Base-by-base conservation (phyloP, 2,329 filamentous ascomycete species). In the Apiospora koreana region DNA sequence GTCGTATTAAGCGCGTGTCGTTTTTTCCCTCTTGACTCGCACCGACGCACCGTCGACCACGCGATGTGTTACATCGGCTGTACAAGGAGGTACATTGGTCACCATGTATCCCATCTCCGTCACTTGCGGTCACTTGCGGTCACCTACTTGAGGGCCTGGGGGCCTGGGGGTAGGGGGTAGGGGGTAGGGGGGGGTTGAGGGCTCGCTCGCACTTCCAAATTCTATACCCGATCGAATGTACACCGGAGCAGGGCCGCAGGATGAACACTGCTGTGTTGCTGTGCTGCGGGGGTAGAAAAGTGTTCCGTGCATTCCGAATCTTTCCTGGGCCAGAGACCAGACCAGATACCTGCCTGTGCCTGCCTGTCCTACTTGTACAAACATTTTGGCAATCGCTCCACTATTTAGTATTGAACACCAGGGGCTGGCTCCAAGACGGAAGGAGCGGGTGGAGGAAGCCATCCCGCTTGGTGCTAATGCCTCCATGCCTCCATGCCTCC, bases 391-490 rank as follows among this genome's bases (percentile, higher is more conserved):
- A 38, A 38, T 23, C 31, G 21, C 54, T 38, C 31, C 31, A 12
- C 54, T 38, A 62, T 62, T 62, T 38, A 35, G 31, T 31, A 62
- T 62, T 21, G 14, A n/a, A 62, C 16, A 38, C 18, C 14, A 58
- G 50, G 50, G 50, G 31, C 31, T 62, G 21, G 14, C 41, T 43
- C 41, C 41, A 38, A 38, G 28, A 62, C 54, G 54, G 54, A 62
- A 62, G 54, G 21, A 62, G 54, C 54, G 54, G 54, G 54, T 62
- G 28, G 50, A 62, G 54, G 28, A 62, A 62, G 54, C 31, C 54
- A 25, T 58, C 50, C 50, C 50, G 50, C 50, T 58, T 58, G 14
- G 50, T 35, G 50, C 50, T 35, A 31, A 58, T 62, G 54, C 10
- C 54, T 62, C 21, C 41, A 43, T 43, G 41, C 41, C 41, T 43